Conservation (phyloP, 2,329 filamentous ascomycete genomes). For the Fusarium abutilonis region DNA sequence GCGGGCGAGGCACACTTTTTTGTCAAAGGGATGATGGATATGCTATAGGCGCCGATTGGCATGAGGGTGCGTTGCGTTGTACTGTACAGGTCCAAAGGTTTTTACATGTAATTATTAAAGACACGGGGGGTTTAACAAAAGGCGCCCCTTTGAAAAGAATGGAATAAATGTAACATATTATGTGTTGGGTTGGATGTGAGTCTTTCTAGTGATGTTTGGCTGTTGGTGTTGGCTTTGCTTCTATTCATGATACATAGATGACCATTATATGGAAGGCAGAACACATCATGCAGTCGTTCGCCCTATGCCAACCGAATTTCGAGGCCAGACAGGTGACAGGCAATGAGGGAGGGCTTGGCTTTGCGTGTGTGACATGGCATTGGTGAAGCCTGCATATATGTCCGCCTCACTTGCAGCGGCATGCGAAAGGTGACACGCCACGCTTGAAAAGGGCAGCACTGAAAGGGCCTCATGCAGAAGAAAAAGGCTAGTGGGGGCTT, state of each 20-base stretch:
- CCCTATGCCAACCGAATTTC: background rate
- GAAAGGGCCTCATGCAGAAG: constrained; percentile 22
- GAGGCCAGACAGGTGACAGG: background rate
- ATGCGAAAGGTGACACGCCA: constrained; percentile 25
- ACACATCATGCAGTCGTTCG: constrained; percentile 12
- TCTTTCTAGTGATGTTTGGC: background rate
- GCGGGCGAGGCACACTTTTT: constrained; percentile 37
- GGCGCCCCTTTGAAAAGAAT: constrained; percentile 37
- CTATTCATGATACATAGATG: background rate
- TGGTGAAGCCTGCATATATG: constrained; percentile 33
- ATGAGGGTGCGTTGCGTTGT: constrained; percentile 45
- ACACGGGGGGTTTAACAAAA: constrained; percentile 30
- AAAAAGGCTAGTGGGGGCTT: background rate
- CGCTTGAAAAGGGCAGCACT: constrained; percentile 19
- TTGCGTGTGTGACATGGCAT: constrained; percentile 13
- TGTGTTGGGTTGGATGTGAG: background rate
- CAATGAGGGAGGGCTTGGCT: constrained; percentile 4
- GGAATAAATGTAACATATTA: constrained; percentile 27
- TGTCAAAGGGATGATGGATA: constrained; percentile 44
- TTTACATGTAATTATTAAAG: constrained; percentile 46
- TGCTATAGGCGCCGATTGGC: constrained; percentile 46
- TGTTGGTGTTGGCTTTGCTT: background rate
- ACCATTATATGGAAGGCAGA: background rate
- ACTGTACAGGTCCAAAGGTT: constrained; percentile 43
- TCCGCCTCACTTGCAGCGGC: constrained; percentile 32